Conservation (phyloP, 2,329 filamentous ascomycete genomes). For the Fusarium austroafricanum region DNA sequence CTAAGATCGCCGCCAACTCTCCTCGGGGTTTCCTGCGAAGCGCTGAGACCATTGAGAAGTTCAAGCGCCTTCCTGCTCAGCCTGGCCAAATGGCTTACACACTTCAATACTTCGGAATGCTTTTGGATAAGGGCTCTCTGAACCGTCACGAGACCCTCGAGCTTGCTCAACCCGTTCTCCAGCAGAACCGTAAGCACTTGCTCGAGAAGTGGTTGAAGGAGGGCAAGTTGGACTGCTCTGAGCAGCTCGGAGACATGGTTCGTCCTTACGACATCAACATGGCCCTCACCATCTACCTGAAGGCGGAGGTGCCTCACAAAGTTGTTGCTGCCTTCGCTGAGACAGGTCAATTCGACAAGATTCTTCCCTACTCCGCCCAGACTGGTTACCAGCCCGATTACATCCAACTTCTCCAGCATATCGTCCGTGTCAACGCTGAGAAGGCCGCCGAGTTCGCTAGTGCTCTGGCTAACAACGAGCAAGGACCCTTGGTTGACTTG, state of each 20-base stretch:
- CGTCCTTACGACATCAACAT: conserved; percentile 89
- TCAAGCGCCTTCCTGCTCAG: conserved; percentile 86
- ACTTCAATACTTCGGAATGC: conserved; percentile 96
- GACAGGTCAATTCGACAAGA: conserved; percentile 96
- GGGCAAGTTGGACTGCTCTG: conserved; percentile 94
- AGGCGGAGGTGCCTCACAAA: conserved; percentile 91
- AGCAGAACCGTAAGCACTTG: conserved; percentile 93
- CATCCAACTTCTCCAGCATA: conserved; percentile 90
- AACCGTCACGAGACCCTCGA: conserved; percentile 96
- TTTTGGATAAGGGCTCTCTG: conserved; percentile 92
- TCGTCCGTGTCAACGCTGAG: conserved; percentile 89
- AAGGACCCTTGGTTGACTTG: conserved; percentile 88
- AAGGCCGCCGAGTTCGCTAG: conserved; percentile 95
- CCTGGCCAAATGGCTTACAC: conserved; percentile 92
- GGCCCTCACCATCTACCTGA: conserved; percentile 88
- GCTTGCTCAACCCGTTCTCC: conserved; percentile 89
- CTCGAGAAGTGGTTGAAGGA: conserved; percentile 98
- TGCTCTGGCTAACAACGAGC: conserved; percentile 89
- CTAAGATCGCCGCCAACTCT: conserved; percentile 96
- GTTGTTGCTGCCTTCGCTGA: conserved; percentile 95
- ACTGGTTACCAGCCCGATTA: conserved; percentile 95
- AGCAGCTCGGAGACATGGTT: conserved; percentile 95
- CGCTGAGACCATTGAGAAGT: conserved; percentile 92
- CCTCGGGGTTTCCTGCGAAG: conserved; percentile 95
- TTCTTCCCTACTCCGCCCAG: conserved; percentile 88